A percentile compares a stretch with the other conserved stretches of the same genome.
phyloP scores from a whole-genome alignment of 1,139 yeast genomes.

The Debaryomyces sp. region DNA sequence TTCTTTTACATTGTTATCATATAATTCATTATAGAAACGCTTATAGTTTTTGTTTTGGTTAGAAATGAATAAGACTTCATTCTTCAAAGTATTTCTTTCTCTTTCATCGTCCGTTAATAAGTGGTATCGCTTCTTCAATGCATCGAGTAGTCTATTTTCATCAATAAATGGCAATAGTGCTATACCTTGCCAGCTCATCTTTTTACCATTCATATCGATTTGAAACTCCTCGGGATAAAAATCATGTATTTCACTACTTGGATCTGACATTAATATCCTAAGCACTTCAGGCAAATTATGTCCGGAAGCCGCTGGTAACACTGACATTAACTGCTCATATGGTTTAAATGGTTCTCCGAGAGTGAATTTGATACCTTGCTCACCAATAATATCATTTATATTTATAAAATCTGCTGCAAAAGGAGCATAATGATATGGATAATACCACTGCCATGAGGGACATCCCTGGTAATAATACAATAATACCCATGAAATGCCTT shows the following conservation, averaged over 20 bases:
- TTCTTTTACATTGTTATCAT: constrained; percentile 31
- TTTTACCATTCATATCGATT: constrained; percentile 94
- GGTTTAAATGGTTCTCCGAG: constrained; percentile 86
- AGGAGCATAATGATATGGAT: constrained; percentile 97
- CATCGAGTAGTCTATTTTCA: constrained; percentile 67
- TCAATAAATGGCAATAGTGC: constrained; percentile 91
- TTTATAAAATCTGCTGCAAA: constrained; percentile 85
- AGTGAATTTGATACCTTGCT: constrained; percentile 62
- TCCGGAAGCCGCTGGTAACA: constrained; percentile 95
- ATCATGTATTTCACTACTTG: constrained; percentile 83
- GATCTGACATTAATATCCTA: constrained; percentile 79
- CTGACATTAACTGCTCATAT: constrained; percentile 96
- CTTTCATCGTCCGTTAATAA: constrained; percentile 68
- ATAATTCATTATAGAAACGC: constrained; percentile 35
- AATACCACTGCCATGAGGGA: constrained; percentile 98
- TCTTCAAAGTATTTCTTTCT: constrained; percentile 66
- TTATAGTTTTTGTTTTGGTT: constrained; percentile 53
- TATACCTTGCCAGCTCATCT: constrained; percentile 94
- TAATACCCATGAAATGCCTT: constrained; percentile 95
- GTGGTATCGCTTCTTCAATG: constrained; percentile 67
- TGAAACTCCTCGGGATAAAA: constrained; percentile 89
- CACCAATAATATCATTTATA: constrained; percentile 47
- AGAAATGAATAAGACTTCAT: constrained; percentile 64
- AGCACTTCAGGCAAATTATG: constrained; percentile 86
- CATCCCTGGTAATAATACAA: constrained; percentile 96